phyloP scores from a whole-genome alignment of 2,329 filamentous ascomycete genomes.

The Thermothelomyces thermophilus region DNA sequence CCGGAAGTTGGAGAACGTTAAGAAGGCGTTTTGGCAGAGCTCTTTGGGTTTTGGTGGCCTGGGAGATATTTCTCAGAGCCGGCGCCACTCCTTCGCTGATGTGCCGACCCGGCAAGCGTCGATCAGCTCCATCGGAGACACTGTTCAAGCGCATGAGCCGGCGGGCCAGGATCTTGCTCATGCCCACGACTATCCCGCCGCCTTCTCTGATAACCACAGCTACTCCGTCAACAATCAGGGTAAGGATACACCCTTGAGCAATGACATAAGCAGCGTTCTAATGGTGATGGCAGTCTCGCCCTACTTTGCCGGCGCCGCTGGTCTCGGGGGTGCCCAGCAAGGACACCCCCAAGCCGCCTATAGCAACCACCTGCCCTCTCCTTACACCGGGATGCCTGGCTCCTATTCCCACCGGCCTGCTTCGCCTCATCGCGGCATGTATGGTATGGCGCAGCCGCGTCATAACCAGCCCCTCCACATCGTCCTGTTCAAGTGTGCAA shows the following conservation, averaged over 20 bases:
- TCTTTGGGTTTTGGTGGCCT: conserved; percentile 58
- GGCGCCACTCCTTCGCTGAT: conserved; percentile 73
- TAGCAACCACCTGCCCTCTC: conserved; percentile 39
- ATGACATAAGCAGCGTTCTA: conserved; percentile 15
- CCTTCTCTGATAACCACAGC: conserved; percentile 34
- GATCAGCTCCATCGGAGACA: conserved; percentile 53
- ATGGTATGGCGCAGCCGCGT: conserved; percentile 53
- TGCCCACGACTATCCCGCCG: conserved; percentile 36
- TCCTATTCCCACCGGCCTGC: conserved; percentile 45
- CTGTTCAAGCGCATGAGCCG: conserved; percentile 41
- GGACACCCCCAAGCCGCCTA: conserved; percentile 34
- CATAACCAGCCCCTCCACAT: conserved; percentile 73
- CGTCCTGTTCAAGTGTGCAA: conserved; percentile 92
- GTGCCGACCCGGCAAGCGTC: conserved; percentile 59
- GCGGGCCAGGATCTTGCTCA: conserved; percentile 38
- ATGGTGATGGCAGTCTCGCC: conserved; percentile 26
- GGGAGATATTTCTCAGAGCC: conserved; percentile 62
- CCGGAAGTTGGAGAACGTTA: conserved; percentile 57
- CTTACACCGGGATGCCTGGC: conserved; percentile 40
- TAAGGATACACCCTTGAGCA: conserved; percentile 28
- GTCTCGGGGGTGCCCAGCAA: conserved; percentile 31
- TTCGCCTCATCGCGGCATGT: conserved; percentile 57
- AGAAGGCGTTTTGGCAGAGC: conserved; percentile 65
- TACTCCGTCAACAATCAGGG: conserved; percentile 30
- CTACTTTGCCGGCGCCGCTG: conserved; percentile 33